Evolutionary conservation across 2,329 filamentous ascomycete species (phyloP).

Genomic region (Volutella citrinella): DNA sequence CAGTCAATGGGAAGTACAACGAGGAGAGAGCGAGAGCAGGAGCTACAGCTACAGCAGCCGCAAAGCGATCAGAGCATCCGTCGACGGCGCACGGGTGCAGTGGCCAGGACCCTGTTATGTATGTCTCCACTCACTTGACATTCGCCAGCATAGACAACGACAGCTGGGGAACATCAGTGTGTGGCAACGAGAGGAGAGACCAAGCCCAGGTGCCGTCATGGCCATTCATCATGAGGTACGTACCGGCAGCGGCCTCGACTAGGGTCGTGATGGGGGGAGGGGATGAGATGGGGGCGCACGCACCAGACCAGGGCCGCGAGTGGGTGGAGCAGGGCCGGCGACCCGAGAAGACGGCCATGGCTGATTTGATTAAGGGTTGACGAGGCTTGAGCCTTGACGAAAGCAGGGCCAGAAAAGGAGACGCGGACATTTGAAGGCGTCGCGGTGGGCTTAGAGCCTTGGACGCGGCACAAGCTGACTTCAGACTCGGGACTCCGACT

Average conservation of each 20-base stretch:
- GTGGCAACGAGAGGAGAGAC: neutral
- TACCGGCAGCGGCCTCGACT: too few relatives aligned
- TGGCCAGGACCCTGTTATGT: conserved; percentile 20
- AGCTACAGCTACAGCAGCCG: conserved; percentile 14
- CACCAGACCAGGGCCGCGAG: conserved; percentile 18
- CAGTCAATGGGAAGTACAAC: conserved; percentile 16
- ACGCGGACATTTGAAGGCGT: neutral
- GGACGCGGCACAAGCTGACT: too few relatives aligned
- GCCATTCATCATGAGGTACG: too few relatives aligned
- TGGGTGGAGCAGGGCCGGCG: conserved; percentile 22
- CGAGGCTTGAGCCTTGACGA: conserved; percentile 24
- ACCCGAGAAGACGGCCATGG: conserved; percentile 24
- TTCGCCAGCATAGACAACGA: too few relatives aligned
- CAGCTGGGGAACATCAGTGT: neutral
- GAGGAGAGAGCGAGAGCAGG: conserved; percentile 17
- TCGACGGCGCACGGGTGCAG: conserved; percentile 21
- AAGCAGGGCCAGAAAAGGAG: conserved; percentile 12
- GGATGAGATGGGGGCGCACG: conserved; percentile 14
- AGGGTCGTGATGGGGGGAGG: too few relatives aligned
- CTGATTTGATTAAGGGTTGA: conserved; percentile 29
- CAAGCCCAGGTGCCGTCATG: too few relatives aligned
- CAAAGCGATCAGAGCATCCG: conserved; percentile 24
- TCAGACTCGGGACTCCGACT: too few relatives aligned
- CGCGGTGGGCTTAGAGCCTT: too few relatives aligned
- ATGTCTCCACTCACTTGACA: conserved; percentile 20